A percentile compares a stretch with the other conserved stretches of the same genome.
These are phyloP conservation scores for Aphanomyces euteiches DNA, from an alignment of 352 stramenopile species.

Conservation along the genomic window DNA sequence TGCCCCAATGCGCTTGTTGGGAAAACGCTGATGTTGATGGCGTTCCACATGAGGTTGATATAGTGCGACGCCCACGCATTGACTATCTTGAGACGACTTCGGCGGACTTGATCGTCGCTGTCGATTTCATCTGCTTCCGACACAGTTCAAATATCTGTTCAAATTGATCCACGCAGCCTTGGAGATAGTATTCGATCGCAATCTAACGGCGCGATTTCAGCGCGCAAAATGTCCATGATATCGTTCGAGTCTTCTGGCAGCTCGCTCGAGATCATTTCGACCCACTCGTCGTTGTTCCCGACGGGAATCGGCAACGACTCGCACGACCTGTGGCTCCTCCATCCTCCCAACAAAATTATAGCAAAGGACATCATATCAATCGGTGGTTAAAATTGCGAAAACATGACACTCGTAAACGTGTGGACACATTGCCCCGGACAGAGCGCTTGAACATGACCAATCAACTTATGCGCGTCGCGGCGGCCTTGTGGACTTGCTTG, in stretches of 20 bases:
- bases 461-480: background rate
- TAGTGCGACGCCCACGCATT: slow-evolving; percentile 79
- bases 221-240: slow-evolving; percentile 88
- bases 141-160: slow-evolving; percentile 82
- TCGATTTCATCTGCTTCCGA: slow-evolving; percentile 82
- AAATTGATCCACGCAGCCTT: slow-evolving; percentile 72
- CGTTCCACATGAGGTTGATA: slow-evolving; percentile 86
- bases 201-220: slow-evolving; percentile 88
- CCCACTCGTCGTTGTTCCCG: slow-evolving; percentile 85
- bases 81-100: slow-evolving; percentile 87
- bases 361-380: too few relatives aligned
- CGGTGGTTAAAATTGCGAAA: slow-evolving; percentile 10
- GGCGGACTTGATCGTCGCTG: slow-evolving; percentile 77
- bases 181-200: slow-evolving; percentile 88
- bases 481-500: background rate
- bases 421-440: slow-evolving; percentile 10
- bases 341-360: too few relatives aligned
- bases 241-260: slow-evolving; percentile 87
- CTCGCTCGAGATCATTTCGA: slow-evolving; percentile 88
- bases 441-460: slow-evolving; percentile 7
- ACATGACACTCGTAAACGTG: slow-evolving; percentile 2
- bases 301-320: slow-evolving; percentile 84
- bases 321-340: background rate
- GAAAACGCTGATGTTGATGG: slow-evolving; percentile 91
- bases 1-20: slow-evolving; percentile 86